Evolutionary conservation across 306 rosid species (phyloP), one percentile per base, ranked within the genome.

Genomic region (Argentina anserina): DNA sequence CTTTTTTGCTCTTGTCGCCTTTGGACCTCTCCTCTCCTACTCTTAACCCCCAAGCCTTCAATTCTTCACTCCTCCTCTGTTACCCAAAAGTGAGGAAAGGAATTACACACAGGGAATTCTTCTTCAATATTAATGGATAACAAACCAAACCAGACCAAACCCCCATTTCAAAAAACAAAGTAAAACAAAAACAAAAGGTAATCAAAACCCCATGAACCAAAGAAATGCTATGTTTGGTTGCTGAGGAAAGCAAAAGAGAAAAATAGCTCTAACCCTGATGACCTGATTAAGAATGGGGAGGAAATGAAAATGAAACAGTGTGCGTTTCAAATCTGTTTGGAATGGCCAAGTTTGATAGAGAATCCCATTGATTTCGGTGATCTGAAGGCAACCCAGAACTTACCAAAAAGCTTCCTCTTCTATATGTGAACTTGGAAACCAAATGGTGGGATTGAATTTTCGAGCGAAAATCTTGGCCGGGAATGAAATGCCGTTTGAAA

Each of bases 171-270:
- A 42, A 40, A 18, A 0, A 58, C n/a, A n/a, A n/a, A n/a, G n/a
- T n/a, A 46, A 52, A 39, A 29, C 15, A 13, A 14, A 18, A 11
- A 28, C 1, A 15, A 53, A 28, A 9, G 0, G 23, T 4, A 5
- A 31, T 7, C 3, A 25, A 12, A 37, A 52, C 56, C 76, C 31
- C 28, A 56, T 15, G 43, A 43, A 69, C 28, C n/a, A 73, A 43
- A 72, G 71, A 53, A 10, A 50, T 59, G 41, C 59, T 78, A 75
- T 78, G 83, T 76, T 76, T 79, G 78, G 63, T 69, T 73, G 53
- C 78, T 45, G 50, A 50, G 74, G 41, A 72, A 84, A 61, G 29
- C 4, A 28, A 64, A 7, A 67, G 29, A 15, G 34, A 49, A 31
- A 20, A 34, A 41, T 0, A 47, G 23, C 25, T 26, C 83, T 75